Evolutionary conservation across 768 basidiomycete species (phyloP).

Genomic region (Gymnopilus dilepis): DNA sequence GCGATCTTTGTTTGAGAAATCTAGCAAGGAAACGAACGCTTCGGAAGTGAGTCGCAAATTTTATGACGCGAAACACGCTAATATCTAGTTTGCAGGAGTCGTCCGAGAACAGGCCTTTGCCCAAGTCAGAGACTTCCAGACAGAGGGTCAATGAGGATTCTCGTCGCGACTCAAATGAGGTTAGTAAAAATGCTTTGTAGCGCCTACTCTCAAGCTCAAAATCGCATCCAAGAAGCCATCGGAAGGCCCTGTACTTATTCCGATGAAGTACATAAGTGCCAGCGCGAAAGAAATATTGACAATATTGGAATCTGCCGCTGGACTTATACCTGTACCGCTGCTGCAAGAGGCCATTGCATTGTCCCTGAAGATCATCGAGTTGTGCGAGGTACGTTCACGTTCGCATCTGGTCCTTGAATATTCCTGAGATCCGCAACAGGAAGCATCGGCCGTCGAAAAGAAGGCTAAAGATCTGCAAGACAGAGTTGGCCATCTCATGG

Average conservation of each 20-base stretch:
- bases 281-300: slow-evolving; percentile 9
- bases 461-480: slow-evolving; percentile 15
- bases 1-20: not conserved
- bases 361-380: slow-evolving; percentile 13
- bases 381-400: slow-evolving; percentile 15
- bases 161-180: not conserved
- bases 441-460: slow-evolving; percentile 9
- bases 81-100: not conserved
- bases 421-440: not conserved
- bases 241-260: not conserved
- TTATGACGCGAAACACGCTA: not conserved
- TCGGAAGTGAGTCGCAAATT: not conserved
- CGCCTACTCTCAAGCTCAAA: not conserved
- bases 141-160: not conserved
- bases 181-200: too few species aligned
- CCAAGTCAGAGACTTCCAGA: not conserved
- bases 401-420: not conserved
- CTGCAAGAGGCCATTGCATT: slow-evolving; percentile 15
- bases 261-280: slow-evolving; percentile 5
- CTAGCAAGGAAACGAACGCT: not conserved
- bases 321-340: slow-evolving; percentile 15
- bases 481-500: slow-evolving; percentile 6
- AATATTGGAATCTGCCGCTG: slow-evolving; percentile 12
- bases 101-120: not conserved
- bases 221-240: not conserved